A percentile compares a stretch with the other conserved stretches of the same genome.
phyloP scores from a whole-genome alignment of 176 grass and related monocot genomes.

The Aegilops sharonensis region DNA sequence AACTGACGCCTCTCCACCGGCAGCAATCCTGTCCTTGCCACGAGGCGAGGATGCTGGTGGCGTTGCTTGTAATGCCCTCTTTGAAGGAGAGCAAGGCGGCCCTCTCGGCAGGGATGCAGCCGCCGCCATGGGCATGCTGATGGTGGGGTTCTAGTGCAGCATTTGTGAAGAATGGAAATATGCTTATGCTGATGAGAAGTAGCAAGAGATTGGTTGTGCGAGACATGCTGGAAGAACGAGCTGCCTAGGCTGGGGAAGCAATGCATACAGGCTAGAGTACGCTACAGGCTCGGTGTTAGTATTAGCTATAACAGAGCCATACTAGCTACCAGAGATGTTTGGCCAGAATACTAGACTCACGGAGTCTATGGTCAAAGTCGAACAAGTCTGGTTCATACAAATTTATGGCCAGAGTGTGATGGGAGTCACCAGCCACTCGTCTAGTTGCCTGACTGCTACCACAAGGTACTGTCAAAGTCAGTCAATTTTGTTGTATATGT shows the following conservation, averaged over 20 bases:
- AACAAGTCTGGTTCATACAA: too few relatives aligned
- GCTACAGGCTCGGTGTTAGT: too few relatives aligned
- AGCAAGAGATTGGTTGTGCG: neutral
- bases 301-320: neutral
- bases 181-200: neutral
- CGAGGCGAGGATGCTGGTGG: neutral
- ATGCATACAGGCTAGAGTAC: too few relatives aligned
- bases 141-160: neutral
- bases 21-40: slow-evolving; percentile 34
- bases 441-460: too few relatives aligned
- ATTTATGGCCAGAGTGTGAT: too few relatives aligned
- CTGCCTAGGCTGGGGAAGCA: too few relatives aligned
- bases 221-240: neutral
- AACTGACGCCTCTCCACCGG: slow-evolving; percentile 29
- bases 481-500: too few relatives aligned
- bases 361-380: neutral
- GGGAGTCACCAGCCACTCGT: too few relatives aligned
- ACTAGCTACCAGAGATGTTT: neutral
- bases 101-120: slow-evolving; percentile 20
- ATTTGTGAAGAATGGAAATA: neutral
- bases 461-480: too few relatives aligned
- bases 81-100: slow-evolving; percentile 36
- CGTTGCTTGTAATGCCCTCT: neutral
- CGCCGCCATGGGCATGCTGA: neutral
- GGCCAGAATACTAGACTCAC: neutral